Evolutionary conservation across 495 filamentous ascomycete species (phyloP), one percentile per base, ranked within the genome.

Genomic region (Xylaria castorea): DNA sequence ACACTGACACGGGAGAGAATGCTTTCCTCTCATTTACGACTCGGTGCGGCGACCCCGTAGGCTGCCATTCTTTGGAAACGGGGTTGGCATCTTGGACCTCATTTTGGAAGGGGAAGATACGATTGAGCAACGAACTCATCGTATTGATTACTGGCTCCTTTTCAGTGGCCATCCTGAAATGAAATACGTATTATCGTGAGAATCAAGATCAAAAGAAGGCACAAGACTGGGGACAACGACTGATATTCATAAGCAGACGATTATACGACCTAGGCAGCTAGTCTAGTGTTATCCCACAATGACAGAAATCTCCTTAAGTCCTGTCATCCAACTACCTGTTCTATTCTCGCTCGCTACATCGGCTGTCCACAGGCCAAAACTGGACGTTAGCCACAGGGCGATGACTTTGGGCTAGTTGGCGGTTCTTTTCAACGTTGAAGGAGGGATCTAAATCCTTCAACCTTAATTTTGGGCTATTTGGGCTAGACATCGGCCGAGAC

Each of bases 381-480:
- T n/a, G 58, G 14, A 22, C 3, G n/a, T 38, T 38, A 27, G 60
- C 32, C 36, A 42, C 36, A 9, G 36, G 60, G 34, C 20, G 60
- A 60, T 60, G 51, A 55, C 1, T n/a, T 9, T 22, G 30, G 51
- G 25, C 25, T 38, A 60, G 57, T 20, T 20, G 30, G 55, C 27
- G 30, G 55, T 36, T 36, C n/a, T 60, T 8, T 38, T 25, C 20
- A 42, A 63, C 60, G 36, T 25, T 42, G n/a, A 63, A 27, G 60
- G 60, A 63, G 36, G 58, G 60, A 63, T 63, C 20, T 11, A 36
- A 63, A 63, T 63, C 60, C 60, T 63, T 63, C 60, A 63, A 63
- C 60, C 60, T 63, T 63, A 42, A 25, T 42, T 40, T 22, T 11
- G 34, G 58, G 18, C 34, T 62, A 14, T n/a, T 62, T 62, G 58